Evolutionary conservation across 225 moss, liverwort and hornwort species (phyloP), one percentile per base, ranked within the genome.

Genomic region (Climacium dendroides): DNA sequence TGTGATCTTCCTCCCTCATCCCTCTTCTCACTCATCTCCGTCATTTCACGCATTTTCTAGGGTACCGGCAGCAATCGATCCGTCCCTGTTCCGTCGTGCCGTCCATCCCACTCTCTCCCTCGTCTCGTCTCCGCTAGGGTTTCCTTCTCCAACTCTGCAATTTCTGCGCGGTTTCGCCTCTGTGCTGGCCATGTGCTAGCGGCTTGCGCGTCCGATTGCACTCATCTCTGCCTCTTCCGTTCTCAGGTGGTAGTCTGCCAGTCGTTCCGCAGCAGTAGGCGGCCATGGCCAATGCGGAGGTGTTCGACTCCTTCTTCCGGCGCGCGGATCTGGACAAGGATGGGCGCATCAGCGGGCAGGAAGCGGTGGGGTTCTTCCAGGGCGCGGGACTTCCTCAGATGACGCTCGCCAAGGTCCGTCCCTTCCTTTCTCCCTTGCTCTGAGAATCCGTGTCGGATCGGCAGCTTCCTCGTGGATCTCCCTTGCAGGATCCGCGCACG

Each of bases 351-450:
- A 99, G 98, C 73, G 98, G 98, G 78, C 90, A 88, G 82, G 98
- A 99, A 89, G 98, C 98, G 73, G 98, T 97, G 70, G 89, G 92
- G 48, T 99, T 99, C 88, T 99, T 99, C 82, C 98, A 97, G 89
- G 98, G 97, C 82, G 93, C 98, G 76, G 95, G 93, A 37, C 94
- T 99, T 53, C 96, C 98, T 79, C 97, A 99, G 95, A 90, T 95
- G 84, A 97, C 96, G 55, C 91, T 99, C 70, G 98, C 98, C 73
- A 99, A 97, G 98, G 98, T 98, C 72, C 35, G 88, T 81, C 63
- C 64, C 54, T 77, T 80, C 9, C 74, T 34, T 10, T 83, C 48
- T 83, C 47, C 63, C 50, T 76, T 67, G 80, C 23, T 64, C 28
- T 50, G 62, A 25, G 82, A 19, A 30, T 79, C 19, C 30, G 30